These are phyloP conservation scores for Prosopis cineraria DNA, from an alignment of 306 rosid genomes.

Conservation along the genomic window DNA sequence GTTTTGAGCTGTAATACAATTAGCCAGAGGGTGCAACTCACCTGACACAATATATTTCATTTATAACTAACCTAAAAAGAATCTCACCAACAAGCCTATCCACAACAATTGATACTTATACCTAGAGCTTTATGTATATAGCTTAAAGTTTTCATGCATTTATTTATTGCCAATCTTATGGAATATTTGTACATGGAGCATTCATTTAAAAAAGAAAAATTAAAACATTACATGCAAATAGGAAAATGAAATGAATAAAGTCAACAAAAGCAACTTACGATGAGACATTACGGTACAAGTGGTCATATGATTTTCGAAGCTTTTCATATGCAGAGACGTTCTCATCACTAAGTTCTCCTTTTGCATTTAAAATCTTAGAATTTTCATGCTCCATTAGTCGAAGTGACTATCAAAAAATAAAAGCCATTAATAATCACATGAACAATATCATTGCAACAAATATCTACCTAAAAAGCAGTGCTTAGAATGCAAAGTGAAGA, in stretches of 20 bases:
- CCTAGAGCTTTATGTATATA: constrained; percentile 6
- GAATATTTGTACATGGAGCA: constrained; percentile 8
- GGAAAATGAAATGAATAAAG: constrained; percentile 15
- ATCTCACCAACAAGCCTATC: constrained; percentile 20
- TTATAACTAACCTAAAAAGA: constrained; percentile 21
- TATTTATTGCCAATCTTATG: constrained; percentile 1
- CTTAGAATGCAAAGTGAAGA: constrained; percentile 5
- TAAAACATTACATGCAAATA: constrained; percentile 25
- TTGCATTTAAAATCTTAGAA: constrained; percentile 92
- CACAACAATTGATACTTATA: constrained; percentile 11
- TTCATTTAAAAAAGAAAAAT: constrained; percentile 14
- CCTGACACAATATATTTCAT: constrained; percentile 28
- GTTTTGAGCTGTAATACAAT: not conserved
- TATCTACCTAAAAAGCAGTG: constrained; percentile 20
- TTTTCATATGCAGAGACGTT: constrained; percentile 85
- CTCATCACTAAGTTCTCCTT: constrained; percentile 96
- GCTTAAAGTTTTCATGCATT: constrained; percentile 21
- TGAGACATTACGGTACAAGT: constrained; percentile 83
- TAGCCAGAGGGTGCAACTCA: constrained; percentile 22
- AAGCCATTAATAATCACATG: constrained; percentile 33
- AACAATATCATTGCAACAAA: constrained; percentile 15
- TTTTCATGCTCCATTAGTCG: constrained; percentile 95
- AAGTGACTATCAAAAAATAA: constrained; percentile 66
- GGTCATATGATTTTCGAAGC: constrained; percentile 94
- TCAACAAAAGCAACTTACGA: constrained; percentile 62